phyloP scores from a whole-genome alignment of 768 basidiomycete genomes.

The Podaxis sp. region DNA sequence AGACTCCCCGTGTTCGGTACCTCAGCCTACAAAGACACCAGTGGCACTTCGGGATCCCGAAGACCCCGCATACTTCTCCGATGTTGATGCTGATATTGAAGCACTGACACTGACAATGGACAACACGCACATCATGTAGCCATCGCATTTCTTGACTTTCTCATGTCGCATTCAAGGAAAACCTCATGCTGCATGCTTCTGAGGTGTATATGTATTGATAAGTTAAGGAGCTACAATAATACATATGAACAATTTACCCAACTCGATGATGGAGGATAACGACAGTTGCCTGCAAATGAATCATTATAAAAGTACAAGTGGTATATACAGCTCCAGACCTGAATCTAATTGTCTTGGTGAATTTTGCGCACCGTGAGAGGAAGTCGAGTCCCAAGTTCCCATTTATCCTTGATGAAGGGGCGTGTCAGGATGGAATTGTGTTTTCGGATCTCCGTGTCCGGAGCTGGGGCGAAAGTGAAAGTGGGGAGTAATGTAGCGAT shows the following conservation, averaged over 20 bases:
- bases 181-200: background rate
- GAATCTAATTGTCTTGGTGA: background rate
- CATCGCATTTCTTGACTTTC: background rate
- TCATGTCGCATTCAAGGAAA: background rate
- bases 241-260: conserved; percentile 2
- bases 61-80: conserved; percentile 10
- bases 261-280: conserved; percentile 7
- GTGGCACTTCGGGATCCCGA: background rate
- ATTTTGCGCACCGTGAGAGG: conserved; percentile 27
- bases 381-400: conserved; percentile 37
- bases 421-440: conserved; percentile 48
- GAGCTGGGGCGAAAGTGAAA: conserved; percentile 44
- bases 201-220: background rate
- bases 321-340: background rate
- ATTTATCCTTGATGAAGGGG: conserved; percentile 43
- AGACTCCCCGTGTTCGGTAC: conserved; percentile 34
- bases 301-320: background rate
- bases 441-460: conserved; percentile 40
- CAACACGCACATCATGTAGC: background rate
- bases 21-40: background rate
- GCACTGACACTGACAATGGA: conserved; percentile 26
- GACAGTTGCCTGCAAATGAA: background rate
- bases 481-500: conserved; percentile 41
- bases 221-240: background rate
- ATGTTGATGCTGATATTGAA: conserved; percentile 34